A percentile compares a stretch with the other conserved stretches of the same genome.
Evolutionary conservation across 495 filamentous ascomycete species (phyloP).

Genomic region (Viridothelium virens): DNA sequence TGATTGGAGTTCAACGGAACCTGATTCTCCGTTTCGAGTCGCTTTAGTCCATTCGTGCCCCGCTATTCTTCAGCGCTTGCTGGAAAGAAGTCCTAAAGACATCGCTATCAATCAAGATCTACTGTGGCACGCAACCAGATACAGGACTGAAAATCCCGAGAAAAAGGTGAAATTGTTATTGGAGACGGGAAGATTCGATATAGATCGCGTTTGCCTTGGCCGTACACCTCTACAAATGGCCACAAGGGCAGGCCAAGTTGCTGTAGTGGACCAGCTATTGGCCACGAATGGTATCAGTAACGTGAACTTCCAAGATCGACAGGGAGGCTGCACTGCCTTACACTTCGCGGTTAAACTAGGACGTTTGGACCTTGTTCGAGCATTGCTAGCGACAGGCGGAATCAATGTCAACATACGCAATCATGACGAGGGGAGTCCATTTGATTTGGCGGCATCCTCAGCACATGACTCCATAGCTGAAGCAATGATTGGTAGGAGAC

Average conservation of each 20-base stretch:
- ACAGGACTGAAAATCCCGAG: background rate
- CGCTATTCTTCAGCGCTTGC: background rate
- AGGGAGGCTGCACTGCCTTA: background rate
- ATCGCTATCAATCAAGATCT: background rate
- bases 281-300: slow-evolving; percentile 3
- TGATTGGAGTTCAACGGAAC: background rate
- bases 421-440: background rate
- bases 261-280: background rate
- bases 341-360: background rate
- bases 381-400: background rate
- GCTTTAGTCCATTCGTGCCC: background rate
- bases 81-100: background rate
- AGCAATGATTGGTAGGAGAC: background rate
- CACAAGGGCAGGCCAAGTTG: background rate
- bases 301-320: background rate
- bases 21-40: background rate
- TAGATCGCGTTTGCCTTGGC: background rate
- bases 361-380: background rate
- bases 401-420: background rate
- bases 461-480: background rate
- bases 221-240: background rate
- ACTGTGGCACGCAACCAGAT: background rate
- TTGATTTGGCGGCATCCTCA: background rate
- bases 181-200: slow-evolving; percentile 3
- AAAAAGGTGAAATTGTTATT: background rate